Conservation (phyloP, 305 asterid species). For the Fraxinus sp. region DNA sequence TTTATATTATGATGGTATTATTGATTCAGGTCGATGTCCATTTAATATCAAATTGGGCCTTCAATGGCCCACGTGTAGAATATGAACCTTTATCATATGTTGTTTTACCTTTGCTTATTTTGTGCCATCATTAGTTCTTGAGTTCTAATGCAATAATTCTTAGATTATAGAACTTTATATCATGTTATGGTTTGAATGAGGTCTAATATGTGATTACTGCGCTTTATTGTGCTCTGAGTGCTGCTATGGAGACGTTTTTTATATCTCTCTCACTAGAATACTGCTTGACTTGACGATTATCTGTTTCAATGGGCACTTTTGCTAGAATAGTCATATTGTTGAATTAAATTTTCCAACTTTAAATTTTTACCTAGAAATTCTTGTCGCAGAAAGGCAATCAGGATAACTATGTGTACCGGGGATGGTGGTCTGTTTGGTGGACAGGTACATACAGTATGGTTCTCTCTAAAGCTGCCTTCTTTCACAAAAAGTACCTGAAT, state of each 20-base stretch:
- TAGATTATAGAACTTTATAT: not conserved
- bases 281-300: not conserved
- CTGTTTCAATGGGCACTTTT: not conserved
- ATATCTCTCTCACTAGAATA: conserved; percentile 5
- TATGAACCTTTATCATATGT: not conserved
- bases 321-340: not conserved
- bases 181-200: not conserved
- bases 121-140: not conserved
- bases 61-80: not conserved
- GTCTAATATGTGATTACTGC: not conserved
- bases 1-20: not conserved
- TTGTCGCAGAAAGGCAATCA: conserved; percentile 46
- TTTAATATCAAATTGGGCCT: not conserved
- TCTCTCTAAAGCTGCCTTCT: conserved; percentile 81
- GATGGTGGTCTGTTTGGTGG: conserved; percentile 96
- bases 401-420: conserved; percentile 48
- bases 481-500: conserved; percentile 75
- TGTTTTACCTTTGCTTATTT: not conserved
- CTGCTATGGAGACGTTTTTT: not conserved
- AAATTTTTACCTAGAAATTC: not conserved
- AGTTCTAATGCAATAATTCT: not conserved
- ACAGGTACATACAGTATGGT: conserved; percentile 80
- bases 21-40: not conserved
- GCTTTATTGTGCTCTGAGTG: not conserved
- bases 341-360: not conserved